Conservation (phyloP, 331 rosid species). For the Rhamnella rubrinervis region DNA sequence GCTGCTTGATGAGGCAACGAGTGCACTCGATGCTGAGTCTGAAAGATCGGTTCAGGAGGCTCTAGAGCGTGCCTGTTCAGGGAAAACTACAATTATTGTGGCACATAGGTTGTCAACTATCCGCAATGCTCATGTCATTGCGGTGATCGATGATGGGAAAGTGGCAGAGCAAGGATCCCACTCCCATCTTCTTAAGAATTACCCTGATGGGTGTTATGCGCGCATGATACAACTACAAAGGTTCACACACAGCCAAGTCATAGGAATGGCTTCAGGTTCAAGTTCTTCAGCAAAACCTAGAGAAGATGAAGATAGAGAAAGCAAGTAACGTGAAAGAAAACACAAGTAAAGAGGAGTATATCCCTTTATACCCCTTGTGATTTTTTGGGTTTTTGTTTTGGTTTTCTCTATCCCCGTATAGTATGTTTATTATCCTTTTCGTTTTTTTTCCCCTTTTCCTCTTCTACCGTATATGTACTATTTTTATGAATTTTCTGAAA, state of each 20-base stretch:
- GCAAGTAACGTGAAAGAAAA: constrained; percentile 34
- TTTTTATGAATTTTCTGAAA: constrained; percentile 43
- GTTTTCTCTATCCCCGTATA: constrained; percentile 35
- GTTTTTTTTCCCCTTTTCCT: constrained; percentile 14
- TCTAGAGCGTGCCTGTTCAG: constrained; percentile 73
- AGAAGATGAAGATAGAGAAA: constrained; percentile 64
- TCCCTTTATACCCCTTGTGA: constrained; percentile 46
- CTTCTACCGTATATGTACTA: constrained; percentile 40
- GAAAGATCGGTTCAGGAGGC: constrained; percentile 97
- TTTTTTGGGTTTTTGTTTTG: constrained; percentile 41
- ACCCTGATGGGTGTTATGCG: constrained; percentile 81
- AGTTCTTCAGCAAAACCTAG: constrained; percentile 62
- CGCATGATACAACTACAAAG: constrained; percentile 94
- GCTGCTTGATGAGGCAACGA: constrained; percentile 96
- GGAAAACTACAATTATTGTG: constrained; percentile 86
- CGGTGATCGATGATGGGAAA: constrained; percentile 97
- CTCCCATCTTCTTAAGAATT: constrained; percentile 81
- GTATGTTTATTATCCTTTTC: constrained; percentile 46
- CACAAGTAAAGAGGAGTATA: constrained; percentile 42
- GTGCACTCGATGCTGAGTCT: constrained; percentile 96
- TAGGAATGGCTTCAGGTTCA: constrained; percentile 85
- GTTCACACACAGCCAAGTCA: constrained; percentile 73
- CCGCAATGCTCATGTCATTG: constrained; percentile 77
- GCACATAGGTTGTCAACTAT: constrained; percentile 89
- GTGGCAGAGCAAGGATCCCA: constrained; percentile 98